A percentile compares a stretch with the other conserved stretches of the same genome.
These are phyloP conservation scores for Penicillium bialowiezense DNA, from an alignment of 495 filamentous ascomycete genomes.

Conservation along the genomic window DNA sequence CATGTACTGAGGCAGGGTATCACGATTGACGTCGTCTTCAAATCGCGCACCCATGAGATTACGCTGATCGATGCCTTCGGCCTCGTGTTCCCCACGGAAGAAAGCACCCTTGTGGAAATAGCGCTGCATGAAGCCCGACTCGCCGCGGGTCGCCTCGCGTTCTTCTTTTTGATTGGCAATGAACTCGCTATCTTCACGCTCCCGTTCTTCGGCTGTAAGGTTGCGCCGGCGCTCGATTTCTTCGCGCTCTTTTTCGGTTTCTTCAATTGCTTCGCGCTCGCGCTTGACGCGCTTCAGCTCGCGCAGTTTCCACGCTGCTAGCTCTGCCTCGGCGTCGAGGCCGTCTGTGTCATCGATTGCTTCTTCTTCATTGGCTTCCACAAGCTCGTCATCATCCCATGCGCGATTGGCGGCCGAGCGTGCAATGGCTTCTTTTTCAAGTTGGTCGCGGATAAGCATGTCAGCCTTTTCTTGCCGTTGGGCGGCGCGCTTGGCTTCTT, in stretches of 20 bases:
- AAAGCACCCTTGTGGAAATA: slow-evolving; percentile 98
- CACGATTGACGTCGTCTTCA: slow-evolving; percentile 73
- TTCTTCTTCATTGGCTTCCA: slow-evolving; percentile 57
- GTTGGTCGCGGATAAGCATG: slow-evolving; percentile 80
- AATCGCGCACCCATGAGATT: slow-evolving; percentile 79
- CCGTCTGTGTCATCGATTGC: slow-evolving; percentile 82
- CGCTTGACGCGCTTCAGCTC: slow-evolving; percentile 86
- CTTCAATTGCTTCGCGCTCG: slow-evolving; percentile 80
- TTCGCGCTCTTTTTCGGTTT: slow-evolving; percentile 76
- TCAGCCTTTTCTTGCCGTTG: slow-evolving; percentile 67
- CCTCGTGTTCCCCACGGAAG: slow-evolving; percentile 76
- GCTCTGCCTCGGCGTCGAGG: slow-evolving; percentile 83
- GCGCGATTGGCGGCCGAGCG: slow-evolving; percentile 71
- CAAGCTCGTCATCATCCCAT: slow-evolving; percentile 84
- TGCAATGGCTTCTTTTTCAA: slow-evolving; percentile 74
- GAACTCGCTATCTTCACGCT: slow-evolving; percentile 79
- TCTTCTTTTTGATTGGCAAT: slow-evolving; percentile 80
- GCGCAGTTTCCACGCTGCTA: slow-evolving; percentile 88
- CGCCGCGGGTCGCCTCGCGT: slow-evolving; percentile 71
- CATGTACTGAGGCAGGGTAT: slow-evolving; percentile 85
- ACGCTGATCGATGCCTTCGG: slow-evolving; percentile 67
- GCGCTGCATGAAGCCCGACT: slow-evolving; percentile 90
- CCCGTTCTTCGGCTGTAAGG: slow-evolving; percentile 81
- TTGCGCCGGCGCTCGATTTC: slow-evolving; percentile 88
- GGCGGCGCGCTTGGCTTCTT: slow-evolving; percentile 50